Conservation (phyloP, 345 rosid genomes). For the Gossypioides kirkii region DNA sequence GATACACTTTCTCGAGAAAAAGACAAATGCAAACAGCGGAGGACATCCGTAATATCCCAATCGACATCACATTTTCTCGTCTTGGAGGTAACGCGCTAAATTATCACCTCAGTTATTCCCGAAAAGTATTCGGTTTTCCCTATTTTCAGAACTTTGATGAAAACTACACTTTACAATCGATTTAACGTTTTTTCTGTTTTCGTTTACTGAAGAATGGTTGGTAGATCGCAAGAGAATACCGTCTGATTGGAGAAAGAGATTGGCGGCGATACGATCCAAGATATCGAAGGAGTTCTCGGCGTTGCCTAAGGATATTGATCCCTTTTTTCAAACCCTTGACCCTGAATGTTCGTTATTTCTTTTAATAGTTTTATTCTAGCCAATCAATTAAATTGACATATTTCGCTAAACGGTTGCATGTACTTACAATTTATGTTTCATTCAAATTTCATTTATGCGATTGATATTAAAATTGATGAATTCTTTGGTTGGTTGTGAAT, state of each 20-base stretch:
- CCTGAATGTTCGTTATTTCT: conserved; percentile 50
- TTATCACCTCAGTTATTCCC: neutral
- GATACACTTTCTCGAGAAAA: neutral
- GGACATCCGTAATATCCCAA: conserved; percentile 83
- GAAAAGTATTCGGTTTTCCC: neutral
- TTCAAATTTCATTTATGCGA: neutral
- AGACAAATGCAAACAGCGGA: conserved; percentile 51
- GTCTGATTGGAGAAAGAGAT: conserved; percentile 82
- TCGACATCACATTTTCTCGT: conserved; percentile 89
- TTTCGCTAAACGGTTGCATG: neutral
- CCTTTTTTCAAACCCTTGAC: conserved; percentile 70
- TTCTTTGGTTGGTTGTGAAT: neutral
- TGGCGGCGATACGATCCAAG: conserved; percentile 62
- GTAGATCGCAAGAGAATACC: conserved; percentile 96
- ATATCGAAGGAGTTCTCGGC: conserved; percentile 65
- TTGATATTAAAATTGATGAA: neutral
- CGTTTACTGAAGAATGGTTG: conserved; percentile 63
- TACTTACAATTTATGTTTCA: neutral
- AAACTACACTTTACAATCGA: neutral
- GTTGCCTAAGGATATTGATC: conserved; percentile 75
- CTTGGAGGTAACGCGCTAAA: conserved; percentile 58
- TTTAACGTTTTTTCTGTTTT: conserved; percentile 10
- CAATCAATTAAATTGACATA: neutral
- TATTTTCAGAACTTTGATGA: neutral
- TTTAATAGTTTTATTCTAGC: neutral